Percentiles rank a stretch among this genome's conserved stretches.
Conservation (phyloP, 179 eudicot genomes). For the Silene coronaria region DNA sequence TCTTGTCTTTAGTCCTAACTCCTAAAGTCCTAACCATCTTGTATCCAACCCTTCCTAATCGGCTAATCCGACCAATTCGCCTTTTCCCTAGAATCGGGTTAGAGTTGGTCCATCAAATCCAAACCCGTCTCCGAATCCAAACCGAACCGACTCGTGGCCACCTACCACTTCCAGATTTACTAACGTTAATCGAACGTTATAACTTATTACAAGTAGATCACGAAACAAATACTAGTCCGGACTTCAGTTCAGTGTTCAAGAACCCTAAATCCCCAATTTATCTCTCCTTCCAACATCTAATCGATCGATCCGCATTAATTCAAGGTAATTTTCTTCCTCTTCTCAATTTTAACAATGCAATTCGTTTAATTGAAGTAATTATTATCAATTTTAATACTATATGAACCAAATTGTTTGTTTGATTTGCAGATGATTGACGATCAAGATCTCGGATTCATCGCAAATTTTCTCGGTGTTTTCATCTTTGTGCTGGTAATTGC, state of each 20-base stretch:
- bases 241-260: neutral
- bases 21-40: too few species aligned
- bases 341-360: neutral
- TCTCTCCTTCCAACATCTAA: neutral
- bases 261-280: neutral
- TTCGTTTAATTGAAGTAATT: neutral
- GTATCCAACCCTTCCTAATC: too few species aligned
- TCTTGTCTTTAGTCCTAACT: too few species aligned
- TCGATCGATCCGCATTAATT: neutral
- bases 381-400: neutral
- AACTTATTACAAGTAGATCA: neutral
- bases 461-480: slow-evolving; percentile 65
- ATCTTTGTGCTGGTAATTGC: slow-evolving; percentile 57
- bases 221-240: neutral
- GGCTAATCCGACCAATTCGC: too few species aligned
- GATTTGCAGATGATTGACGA: slow-evolving; percentile 45
- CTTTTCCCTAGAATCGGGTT: too few species aligned
- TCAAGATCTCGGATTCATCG: slow-evolving; percentile 71
- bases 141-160: too few species aligned
- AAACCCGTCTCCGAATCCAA: too few species aligned
- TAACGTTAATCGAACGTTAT: too few species aligned
- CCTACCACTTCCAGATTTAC: too few species aligned
- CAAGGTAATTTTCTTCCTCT: neutral
- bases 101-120: too few species aligned
- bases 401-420: neutral